Evolutionary conservation across 2,329 filamentous ascomycete genomes (phyloP).

Genomic region (Cercospora nicotianae): DNA sequence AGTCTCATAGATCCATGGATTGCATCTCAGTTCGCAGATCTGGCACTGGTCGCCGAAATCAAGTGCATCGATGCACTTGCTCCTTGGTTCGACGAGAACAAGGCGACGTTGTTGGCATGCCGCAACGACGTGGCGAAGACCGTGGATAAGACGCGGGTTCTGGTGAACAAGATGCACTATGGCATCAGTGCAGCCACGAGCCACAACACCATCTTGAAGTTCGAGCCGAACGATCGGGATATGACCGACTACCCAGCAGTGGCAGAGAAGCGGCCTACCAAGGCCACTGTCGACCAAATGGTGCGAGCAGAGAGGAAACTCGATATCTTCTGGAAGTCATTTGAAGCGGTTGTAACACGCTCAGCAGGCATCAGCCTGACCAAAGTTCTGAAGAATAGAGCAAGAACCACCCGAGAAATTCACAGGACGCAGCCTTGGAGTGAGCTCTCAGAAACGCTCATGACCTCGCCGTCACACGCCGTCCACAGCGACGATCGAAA

Average conservation of each 20-base stretch:
- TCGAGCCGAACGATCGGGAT: conserved; percentile 29
- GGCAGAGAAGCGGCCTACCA: conserved; percentile 49
- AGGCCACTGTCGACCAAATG: conserved; percentile 48
- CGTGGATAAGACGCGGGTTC: conserved; percentile 6
- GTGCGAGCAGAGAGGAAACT: conserved; percentile 51
- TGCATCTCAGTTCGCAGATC: conserved; percentile 30
- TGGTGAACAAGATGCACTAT: conserved; percentile 8
- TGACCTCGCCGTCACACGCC: neutral
- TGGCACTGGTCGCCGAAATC: conserved; percentile 31
- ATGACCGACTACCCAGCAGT: conserved; percentile 50
- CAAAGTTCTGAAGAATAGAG: conserved; percentile 32
- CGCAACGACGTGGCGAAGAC: conserved; percentile 7
- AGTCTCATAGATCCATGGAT: conserved; percentile 31
- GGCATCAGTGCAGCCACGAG: conserved; percentile 8
- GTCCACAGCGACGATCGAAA: neutral
- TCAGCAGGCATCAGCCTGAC: conserved; percentile 26
- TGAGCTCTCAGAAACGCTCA: conserved; percentile 35
- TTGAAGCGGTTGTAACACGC: conserved; percentile 21
- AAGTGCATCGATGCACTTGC: conserved; percentile 17
- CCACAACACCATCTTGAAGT: neutral
- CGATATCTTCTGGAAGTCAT: conserved; percentile 49
- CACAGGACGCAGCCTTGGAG: conserved; percentile 54
- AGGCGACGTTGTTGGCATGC: conserved; percentile 3
- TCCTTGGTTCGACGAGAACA: conserved; percentile 22
- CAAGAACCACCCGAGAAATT: conserved; percentile 40